Evolutionary conservation across 176 grass and related monocot species (phyloP), one percentile per base, ranked within the genome.

Genomic region (Pontederia paniculata): DNA sequence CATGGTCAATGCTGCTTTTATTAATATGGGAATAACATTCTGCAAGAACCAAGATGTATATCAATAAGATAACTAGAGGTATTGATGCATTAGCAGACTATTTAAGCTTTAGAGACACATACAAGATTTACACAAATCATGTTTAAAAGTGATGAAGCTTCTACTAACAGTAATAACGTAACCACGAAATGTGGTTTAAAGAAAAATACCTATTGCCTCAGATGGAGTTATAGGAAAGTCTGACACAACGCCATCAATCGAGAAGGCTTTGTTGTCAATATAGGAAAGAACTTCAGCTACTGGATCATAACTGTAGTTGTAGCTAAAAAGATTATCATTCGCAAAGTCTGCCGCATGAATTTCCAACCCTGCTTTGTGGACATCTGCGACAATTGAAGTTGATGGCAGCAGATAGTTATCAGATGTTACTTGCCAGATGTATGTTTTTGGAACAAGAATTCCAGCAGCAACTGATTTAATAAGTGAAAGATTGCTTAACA

Each of bases 401-500:
- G 81, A 56, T 5, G 68, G 60, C 17, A 52, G 23, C 48, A 98
- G 65, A 76, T 97, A 97, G 72, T 88, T 84, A 65, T 97, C 93
- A 50, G 71, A 1, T 42, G 86, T 78, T 52, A 77, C 73, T 97
- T 97, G 0, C n/a, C n/a, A n/a, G n/a, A n/a, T n/a, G n/a, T n/a
- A n/a, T n/a, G n/a, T n/a, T n/a, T n/a, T n/a, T n/a, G 93, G 93
- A 25, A 97, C 86, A 74, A 97, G 76, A 78, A 97, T 90, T 58
- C 93, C 93, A 44, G 85, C 83, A 45, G 93, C 83, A 58, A 97
- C 81, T 31, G 83, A 84, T 63, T 91, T 98, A 69, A 98, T 75
- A 54, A 78, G 81, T 58, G 93, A 91, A 78, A 98, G 77, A 51
- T 98, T 98, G 42, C 67, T 77, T 70, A 91, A 47, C 62, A 98